Base-by-base conservation (phyloP, 2,329 filamentous ascomycete genomes). In the Calonectria henricotiae region DNA sequence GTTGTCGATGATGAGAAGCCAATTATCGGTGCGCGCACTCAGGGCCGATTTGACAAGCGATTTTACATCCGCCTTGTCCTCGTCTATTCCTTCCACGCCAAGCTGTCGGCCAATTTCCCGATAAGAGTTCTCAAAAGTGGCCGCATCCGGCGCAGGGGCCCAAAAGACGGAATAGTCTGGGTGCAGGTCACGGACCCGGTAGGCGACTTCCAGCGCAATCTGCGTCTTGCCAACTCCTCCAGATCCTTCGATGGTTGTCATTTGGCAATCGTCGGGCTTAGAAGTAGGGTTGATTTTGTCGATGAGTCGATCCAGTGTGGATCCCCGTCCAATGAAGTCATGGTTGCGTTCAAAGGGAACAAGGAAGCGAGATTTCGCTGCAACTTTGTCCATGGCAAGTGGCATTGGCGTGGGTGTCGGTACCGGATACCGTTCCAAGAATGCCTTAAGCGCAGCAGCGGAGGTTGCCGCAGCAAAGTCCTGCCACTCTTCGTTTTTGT, bases 1-100 rank as follows among this genome's bases (percentile, higher is more conserved):
- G 61, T 85, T 86, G 66, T 87, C 84, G 23, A 86, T 62, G 47
- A 87, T 76, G 49, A 86, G 67, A 3, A 87, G 75, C 85, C 84
- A 86, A 1, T 69, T 67, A 1, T 79, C 76, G 1, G 55, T 67
- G 13, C 39, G 67, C 25, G 77, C 62, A 39, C 77, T 80, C 1
- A 86, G 68, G 9, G 71, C 73, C 5, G 44, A 47, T 37, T 82
- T 83, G 5, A 86, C 80, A 2, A 84, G 76, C 17, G 37, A 25
- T 47, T 80, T 84, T 1, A 83, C 65, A 65, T 86, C 80, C 0
- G 76, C 77, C 5, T 81, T 77, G 1, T 78, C 71, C 12, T 84
- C 71, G 5, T 83, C 73, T 5, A 80, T 76, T 5, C 78, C 79
- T 2, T 73, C 37, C 1, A 82, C 54, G 0, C 72, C 51, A 1